These are phyloP conservation scores for Cinnamomum micranthum DNA, from an alignment of 164 flowering plant species.

Conservation along the genomic window DNA sequence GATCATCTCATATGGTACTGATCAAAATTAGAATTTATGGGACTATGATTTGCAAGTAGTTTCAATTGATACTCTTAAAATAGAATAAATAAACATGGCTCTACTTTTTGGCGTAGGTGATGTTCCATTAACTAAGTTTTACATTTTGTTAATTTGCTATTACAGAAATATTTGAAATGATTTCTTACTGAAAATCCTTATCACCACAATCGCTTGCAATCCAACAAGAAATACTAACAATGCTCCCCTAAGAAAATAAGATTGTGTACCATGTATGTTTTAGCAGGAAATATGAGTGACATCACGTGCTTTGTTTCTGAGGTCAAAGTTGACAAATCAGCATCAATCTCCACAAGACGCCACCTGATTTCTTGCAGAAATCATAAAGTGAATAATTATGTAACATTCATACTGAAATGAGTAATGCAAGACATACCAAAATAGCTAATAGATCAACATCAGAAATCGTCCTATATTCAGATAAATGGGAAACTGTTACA, in stretches of 20 bases:
- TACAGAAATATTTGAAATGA: not conserved
- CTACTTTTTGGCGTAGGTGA: too few species aligned
- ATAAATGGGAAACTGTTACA: too few species aligned
- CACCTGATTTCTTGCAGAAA: slow-evolving; percentile 48
- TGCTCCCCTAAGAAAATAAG: not conserved
- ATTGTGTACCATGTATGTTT: slow-evolving; percentile 83
- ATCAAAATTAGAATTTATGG: too few species aligned
- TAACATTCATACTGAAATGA: too few species aligned
- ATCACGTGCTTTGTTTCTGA: slow-evolving; percentile 73
- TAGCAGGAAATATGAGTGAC: slow-evolving; percentile 87
- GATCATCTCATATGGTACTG: too few species aligned
- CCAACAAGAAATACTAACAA: not conserved
- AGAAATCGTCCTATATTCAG: too few species aligned
- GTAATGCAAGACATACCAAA: not conserved
- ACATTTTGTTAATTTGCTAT: not conserved
- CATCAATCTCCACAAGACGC: slow-evolving; percentile 96
- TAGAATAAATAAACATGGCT: too few species aligned
- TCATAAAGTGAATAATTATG: not conserved
- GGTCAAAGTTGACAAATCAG: slow-evolving; percentile 60
- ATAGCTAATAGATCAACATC: too few species aligned
- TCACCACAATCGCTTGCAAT: not conserved
- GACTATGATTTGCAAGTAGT: too few species aligned
- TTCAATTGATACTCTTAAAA: too few species aligned
- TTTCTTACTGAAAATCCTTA: not conserved
- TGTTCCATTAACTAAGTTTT: not conserved